phyloP scores from a whole-genome alignment of 176 grass and related monocot species.

The Hordeum vulgare region DNA sequence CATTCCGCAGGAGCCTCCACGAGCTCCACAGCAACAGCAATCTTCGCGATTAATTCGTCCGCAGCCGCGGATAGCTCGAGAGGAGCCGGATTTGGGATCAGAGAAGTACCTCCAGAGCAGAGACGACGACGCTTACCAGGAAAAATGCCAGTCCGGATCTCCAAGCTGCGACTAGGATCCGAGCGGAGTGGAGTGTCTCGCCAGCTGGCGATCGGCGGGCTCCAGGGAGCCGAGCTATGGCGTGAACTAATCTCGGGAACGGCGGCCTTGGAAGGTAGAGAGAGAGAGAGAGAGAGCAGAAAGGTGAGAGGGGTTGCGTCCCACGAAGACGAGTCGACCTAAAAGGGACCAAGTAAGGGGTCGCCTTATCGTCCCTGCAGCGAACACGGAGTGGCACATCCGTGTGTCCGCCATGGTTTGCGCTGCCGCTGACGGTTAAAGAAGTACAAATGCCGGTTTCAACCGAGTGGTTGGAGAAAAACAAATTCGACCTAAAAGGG shows the following conservation, averaged over 20 bases:
- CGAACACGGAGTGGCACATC: neutral
- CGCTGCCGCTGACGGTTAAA: neutral
- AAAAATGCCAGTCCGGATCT: conserved; percentile 34
- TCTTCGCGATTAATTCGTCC: neutral
- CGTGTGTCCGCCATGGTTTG: neutral
- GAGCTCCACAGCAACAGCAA: neutral
- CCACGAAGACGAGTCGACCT: conserved; percentile 38
- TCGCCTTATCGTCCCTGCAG: conserved; percentile 24
- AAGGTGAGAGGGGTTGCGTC: neutral
- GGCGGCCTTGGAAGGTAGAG: conserved; percentile 3
- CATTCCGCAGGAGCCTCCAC: conserved; percentile 27
- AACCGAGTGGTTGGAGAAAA: neutral
- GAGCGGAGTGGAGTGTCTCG: neutral
- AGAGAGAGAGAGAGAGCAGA: neutral
- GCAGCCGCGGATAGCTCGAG: neutral
- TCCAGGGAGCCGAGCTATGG: neutral
- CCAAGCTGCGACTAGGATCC: neutral
- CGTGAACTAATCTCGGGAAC: conserved; percentile 18
- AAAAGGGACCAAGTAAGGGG: neutral
- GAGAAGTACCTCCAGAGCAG: neutral
- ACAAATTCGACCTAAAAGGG: no score
- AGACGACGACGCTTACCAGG: conserved; percentile 15
- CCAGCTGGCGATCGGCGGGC: neutral
- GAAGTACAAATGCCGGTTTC: neutral
- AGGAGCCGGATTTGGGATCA: neutral